Evolutionary conservation across 139 green algal species (phyloP).

Genomic region (Raphidocelis subcapitata): DNA sequence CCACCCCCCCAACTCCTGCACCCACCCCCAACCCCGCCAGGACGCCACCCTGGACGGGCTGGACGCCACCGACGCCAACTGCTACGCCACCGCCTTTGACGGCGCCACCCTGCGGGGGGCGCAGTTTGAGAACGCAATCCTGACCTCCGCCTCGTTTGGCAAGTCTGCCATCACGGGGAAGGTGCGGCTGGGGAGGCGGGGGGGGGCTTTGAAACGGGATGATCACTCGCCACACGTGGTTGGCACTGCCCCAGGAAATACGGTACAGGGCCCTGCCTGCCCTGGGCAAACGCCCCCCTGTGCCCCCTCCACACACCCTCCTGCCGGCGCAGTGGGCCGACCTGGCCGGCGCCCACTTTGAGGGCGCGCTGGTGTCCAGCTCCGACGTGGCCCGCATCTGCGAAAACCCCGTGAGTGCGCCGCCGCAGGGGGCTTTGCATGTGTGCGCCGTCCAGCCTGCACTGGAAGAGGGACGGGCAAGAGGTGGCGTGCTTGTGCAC

Average conservation of each 20-base stretch:
- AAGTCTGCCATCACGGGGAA: slow-evolving; percentile 2
- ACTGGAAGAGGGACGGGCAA: too few relatives aligned
- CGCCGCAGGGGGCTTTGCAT: too few relatives aligned
- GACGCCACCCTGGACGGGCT: slow-evolving; percentile 30
- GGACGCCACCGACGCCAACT: slow-evolving; percentile 57
- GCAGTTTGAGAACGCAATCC: slow-evolving; percentile 67
- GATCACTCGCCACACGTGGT: too few relatives aligned
- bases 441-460: too few relatives aligned
- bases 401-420: slow-evolving; percentile 44
- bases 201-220: too few relatives aligned
- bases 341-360: slow-evolving; percentile 53
- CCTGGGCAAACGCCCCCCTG: too few relatives aligned
- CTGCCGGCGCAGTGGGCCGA: slow-evolving; percentile 33
- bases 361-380: slow-evolving; percentile 56
- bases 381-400: slow-evolving; percentile 56
- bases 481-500: too few relatives aligned
- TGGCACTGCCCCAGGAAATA: too few relatives aligned
- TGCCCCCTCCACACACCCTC: too few relatives aligned
- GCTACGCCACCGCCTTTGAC: slow-evolving; percentile 46
- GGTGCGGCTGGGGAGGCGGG: too few relatives aligned
- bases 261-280: too few relatives aligned
- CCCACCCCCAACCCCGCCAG: not conserved
- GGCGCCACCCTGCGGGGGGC: slow-evolving; percentile 49
- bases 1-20: too few relatives aligned
- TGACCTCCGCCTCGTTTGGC: slow-evolving; percentile 43